Evolutionary conservation across 129 eudicot species (phyloP).

Genomic region (Flaveria sonorensis): DNA sequence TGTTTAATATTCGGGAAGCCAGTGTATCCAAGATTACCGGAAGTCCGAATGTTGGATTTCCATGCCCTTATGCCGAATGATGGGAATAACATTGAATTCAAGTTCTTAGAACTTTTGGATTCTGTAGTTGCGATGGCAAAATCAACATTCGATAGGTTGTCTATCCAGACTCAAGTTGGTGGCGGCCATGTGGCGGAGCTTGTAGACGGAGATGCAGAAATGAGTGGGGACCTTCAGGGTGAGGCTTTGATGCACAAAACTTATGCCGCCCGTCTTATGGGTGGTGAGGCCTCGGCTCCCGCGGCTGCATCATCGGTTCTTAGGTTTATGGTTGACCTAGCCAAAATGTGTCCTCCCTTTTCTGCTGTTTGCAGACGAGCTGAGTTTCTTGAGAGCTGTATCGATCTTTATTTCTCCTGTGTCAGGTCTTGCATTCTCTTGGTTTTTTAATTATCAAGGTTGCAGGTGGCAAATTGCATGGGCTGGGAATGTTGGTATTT

Average conservation of each 20-base stretch:
- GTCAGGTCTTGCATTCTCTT: constrained; percentile 54
- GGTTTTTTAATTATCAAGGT: neutral
- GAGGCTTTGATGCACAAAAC: constrained; percentile 99
- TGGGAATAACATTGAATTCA: constrained; percentile 62
- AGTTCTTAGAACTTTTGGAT: constrained; percentile 82
- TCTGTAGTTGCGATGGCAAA: constrained; percentile 95
- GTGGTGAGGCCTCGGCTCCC: constrained; percentile 99
- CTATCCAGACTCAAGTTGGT: constrained; percentile 66
- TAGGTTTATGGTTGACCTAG: constrained; percentile 94
- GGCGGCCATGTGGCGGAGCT: constrained; percentile 83
- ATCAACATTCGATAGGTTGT: constrained; percentile 84
- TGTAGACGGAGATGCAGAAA: constrained; percentile 73
- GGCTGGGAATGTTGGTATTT: neutral
- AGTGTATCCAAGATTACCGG: constrained; percentile 94
- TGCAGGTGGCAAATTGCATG: neutral
- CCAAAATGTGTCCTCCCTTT: constrained; percentile 89
- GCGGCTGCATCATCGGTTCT: constrained; percentile 92
- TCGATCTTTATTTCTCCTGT: constrained; percentile 90
- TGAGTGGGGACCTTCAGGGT: constrained; percentile 96
- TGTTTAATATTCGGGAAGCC: constrained; percentile 93
- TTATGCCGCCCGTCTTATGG: constrained; percentile 99
- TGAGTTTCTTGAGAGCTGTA: constrained; percentile 90
- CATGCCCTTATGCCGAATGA: constrained; percentile 94
- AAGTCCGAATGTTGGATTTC: constrained; percentile 95
- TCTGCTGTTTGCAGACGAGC: constrained; percentile 79